phyloP scores from a whole-genome alignment of 352 stramenopile species.

The Pseudoperonospora humuli region DNA sequence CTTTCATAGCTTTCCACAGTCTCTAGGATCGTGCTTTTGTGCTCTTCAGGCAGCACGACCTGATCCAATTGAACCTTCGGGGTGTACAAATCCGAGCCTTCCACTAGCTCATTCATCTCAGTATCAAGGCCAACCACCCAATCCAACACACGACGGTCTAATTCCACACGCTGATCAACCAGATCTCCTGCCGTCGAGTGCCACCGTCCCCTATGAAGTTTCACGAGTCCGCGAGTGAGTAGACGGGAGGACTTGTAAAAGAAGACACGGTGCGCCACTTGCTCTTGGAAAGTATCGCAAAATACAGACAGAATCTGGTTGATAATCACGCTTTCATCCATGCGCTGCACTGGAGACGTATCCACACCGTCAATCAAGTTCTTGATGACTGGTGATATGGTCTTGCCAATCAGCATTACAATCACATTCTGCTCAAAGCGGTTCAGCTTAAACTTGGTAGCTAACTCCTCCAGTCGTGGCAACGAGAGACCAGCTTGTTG shows the following conservation, averaged over 20 bases:
- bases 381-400: constrained; percentile 85
- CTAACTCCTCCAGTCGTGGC: constrained; percentile 69
- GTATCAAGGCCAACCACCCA: constrained; percentile 83
- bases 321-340: constrained; percentile 87
- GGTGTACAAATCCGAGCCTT: constrained; percentile 82
- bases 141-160: constrained; percentile 81
- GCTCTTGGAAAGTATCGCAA: constrained; percentile 84
- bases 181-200: constrained; percentile 76
- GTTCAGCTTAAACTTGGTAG: constrained; percentile 75
- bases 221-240: constrained; percentile 67
- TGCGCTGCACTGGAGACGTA: constrained; percentile 75
- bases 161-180: constrained; percentile 80
- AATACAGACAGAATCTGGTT: constrained; percentile 86
- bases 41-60: constrained; percentile 78
- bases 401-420: constrained; percentile 87
- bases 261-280: constrained; percentile 78
- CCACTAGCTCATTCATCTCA: constrained; percentile 86
- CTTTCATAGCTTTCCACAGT: constrained; percentile 80
- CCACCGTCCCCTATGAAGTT: constrained; percentile 75
- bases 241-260: constrained; percentile 87
- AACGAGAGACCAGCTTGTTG: constrained; percentile 46
- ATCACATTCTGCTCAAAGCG: constrained; percentile 87
- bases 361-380: constrained; percentile 83
- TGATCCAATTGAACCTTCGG: constrained; percentile 79
- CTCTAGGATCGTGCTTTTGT: constrained; percentile 74